Conservation (phyloP, 345 rosid species). For the Capsella bursapastoris region DNA sequence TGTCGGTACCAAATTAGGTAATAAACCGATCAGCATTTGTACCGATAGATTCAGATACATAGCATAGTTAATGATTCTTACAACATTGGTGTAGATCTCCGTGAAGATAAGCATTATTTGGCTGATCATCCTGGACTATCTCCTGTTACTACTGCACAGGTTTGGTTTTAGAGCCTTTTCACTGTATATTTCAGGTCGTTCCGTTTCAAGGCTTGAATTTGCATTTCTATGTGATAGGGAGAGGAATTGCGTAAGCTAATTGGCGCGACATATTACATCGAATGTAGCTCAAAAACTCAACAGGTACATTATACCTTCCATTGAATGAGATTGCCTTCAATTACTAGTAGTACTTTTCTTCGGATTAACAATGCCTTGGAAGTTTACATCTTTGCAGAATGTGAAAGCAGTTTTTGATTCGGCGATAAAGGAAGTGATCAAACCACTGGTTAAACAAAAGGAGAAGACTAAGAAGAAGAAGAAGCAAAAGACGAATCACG, state of each 20-base stretch:
- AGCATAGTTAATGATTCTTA: slow-evolving; percentile 30
- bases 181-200: background rate
- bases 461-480: slow-evolving; percentile 64
- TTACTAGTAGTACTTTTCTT: background rate
- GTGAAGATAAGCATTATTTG: slow-evolving; percentile 91
- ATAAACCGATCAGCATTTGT: slow-evolving; percentile 33
- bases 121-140: slow-evolving; percentile 95
- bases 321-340: slow-evolving; percentile 14
- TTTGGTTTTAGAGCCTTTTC: slow-evolving; percentile 38
- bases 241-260: slow-evolving; percentile 71
- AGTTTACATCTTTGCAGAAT: slow-evolving; percentile 58
- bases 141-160: slow-evolving; percentile 94
- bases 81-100: slow-evolving; percentile 71
- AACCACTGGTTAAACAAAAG: slow-evolving; percentile 74
- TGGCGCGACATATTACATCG: slow-evolving; percentile 89
- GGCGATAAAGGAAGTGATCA: slow-evolving; percentile 91
- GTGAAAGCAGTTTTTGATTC: slow-evolving; percentile 96
- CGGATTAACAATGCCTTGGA: background rate
- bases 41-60: slow-evolving; percentile 13
- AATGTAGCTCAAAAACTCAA: slow-evolving; percentile 99
- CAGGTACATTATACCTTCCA: slow-evolving; percentile 57
- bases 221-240: slow-evolving; percentile 56
- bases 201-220: background rate
- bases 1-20: slow-evolving; percentile 94
- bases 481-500: slow-evolving; percentile 55